These are phyloP conservation scores for Hypoxylon sp. DNA, from an alignment of 2,329 filamentous ascomycete species.

Conservation along the genomic window DNA sequence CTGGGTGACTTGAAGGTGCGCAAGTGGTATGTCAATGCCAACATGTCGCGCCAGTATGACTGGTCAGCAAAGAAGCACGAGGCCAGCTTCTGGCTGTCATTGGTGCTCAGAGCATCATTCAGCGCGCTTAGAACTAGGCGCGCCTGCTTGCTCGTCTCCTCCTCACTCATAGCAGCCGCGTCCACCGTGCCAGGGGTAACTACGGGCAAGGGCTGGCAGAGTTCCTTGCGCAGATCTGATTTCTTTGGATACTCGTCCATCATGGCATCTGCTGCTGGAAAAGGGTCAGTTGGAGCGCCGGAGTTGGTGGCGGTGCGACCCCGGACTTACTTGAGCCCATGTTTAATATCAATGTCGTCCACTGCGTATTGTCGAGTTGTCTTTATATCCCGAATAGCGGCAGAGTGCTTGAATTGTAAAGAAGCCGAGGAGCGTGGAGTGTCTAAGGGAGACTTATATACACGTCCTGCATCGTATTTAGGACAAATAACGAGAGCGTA, in stretches of 20 bases:
- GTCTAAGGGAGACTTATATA: no score
- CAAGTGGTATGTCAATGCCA: slow-evolving; percentile 50
- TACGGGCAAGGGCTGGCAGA: slow-evolving; percentile 41
- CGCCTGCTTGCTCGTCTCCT: slow-evolving; percentile 24
- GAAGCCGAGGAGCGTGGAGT: no score
- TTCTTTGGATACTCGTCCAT: slow-evolving; percentile 13
- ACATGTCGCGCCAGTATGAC: slow-evolving; percentile 49
- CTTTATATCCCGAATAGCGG: background rate
- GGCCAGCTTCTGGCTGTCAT: slow-evolving; percentile 36
- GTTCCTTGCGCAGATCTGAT: slow-evolving; percentile 38
- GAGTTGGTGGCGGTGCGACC: background rate
- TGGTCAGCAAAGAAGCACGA: slow-evolving; percentile 45
- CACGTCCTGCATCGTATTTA: no score
- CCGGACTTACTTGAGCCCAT: background rate
- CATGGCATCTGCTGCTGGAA: background rate
- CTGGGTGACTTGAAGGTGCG: slow-evolving; percentile 44
- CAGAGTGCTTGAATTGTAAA: background rate
- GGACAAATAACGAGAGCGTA: no score
- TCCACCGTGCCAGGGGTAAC: slow-evolving; percentile 22
- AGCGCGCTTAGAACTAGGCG: slow-evolving; percentile 25
- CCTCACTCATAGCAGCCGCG: slow-evolving; percentile 2
- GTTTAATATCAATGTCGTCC: background rate
- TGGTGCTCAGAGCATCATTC: slow-evolving; percentile 30
- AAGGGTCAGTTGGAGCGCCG: background rate
- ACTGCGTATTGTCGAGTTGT: background rate